Conservation (phyloP, 73 alveolate species). For the Tetrahymena borealis region DNA sequence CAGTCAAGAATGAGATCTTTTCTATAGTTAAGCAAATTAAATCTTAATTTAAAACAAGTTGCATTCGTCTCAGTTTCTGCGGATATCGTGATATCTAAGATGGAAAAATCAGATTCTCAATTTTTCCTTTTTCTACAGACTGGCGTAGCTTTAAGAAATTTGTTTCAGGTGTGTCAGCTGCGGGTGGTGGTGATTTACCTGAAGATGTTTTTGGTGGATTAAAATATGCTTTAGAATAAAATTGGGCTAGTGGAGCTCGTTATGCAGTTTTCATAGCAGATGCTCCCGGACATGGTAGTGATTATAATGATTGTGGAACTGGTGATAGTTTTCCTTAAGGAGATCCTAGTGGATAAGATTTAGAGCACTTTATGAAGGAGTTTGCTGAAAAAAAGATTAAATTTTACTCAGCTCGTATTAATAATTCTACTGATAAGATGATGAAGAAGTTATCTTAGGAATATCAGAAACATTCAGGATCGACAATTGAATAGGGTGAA, state of each 20-base stretch:
- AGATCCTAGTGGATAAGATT: constrained; percentile 41
- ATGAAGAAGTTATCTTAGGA: constrained; percentile 20
- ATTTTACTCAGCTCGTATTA: constrained; percentile 42
- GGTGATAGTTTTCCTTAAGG: constrained; percentile 47
- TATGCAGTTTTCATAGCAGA: constrained; percentile 49
- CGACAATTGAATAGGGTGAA: neutral
- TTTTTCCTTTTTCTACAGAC: constrained; percentile 41
- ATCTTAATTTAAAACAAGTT: constrained; percentile 28
- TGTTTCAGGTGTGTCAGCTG: constrained; percentile 38
- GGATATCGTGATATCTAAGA: constrained; percentile 53
- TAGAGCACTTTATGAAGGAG: constrained; percentile 33
- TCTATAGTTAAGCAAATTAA: constrained; percentile 37
- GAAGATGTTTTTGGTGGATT: constrained; percentile 66
- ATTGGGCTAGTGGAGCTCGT: constrained; percentile 53
- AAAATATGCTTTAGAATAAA: constrained; percentile 15
- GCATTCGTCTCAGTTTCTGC: constrained; percentile 48
- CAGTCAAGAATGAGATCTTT: constrained; percentile 30
- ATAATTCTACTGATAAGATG: constrained; percentile 36
- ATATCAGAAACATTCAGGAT: constrained; percentile 10
- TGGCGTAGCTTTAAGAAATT: constrained; percentile 27
- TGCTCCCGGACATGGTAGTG: constrained; percentile 67
- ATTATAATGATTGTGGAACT: constrained; percentile 28
- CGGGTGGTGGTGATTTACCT: constrained; percentile 65
- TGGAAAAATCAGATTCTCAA: constrained; percentile 20
- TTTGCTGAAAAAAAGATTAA: constrained; percentile 42